Base-by-base conservation (phyloP, 2,329 filamentous ascomycete species). In the Coniochaeta hoffmannii region DNA sequence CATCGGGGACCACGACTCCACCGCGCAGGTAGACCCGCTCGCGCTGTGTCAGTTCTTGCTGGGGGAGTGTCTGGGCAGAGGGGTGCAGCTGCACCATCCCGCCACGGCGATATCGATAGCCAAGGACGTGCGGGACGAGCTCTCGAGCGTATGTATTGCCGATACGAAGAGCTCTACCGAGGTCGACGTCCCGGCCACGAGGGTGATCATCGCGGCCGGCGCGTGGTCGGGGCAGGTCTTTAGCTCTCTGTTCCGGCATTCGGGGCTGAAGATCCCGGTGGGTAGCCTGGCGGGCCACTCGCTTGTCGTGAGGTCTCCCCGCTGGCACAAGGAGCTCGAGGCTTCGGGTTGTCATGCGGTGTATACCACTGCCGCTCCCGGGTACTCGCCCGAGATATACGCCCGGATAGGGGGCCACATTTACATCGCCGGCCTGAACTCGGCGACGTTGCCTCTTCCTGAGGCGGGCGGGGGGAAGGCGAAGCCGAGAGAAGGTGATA, bases 391-490 rank as follows among this genome's bases (percentile, higher is more conserved):
- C 0, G 89, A 92, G 67, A 74, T 89, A 11, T 90, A 89, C 68
- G 83, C 83, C 1, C 76, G 89, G 11, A 64, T 79, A 4, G 82
- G 82, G 9, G 85, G 83, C 1, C 80, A 89, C 55, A 80, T 93
- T 19, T 93, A 89, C 67, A 71, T 93, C 32, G 86, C 86, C 0
- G 89, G 89, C 0, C 66, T 92, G 35, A 92, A 93, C 65, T 81
- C 78, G 34, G 71, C 78, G 0, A 66, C 64, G 1, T 76, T 88
- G 4, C 77, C 81, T 0, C 71, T 93, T 10, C 88, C 89, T 0
- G 68, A 73, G 0, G 61, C 76, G n/a, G n/a, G n/a, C 3, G 77
- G 84, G 0, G 77, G 75, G 0, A 76, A 80, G 46, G 71, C 75
- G 0, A 69, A 71, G 53, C 71, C 80, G n/a, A 73, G 77, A 12